Evolutionary conservation across 441 rosid genomes (phyloP), one percentile per base, ranked within the genome.

Genomic region (Gossypium davidsonii): DNA sequence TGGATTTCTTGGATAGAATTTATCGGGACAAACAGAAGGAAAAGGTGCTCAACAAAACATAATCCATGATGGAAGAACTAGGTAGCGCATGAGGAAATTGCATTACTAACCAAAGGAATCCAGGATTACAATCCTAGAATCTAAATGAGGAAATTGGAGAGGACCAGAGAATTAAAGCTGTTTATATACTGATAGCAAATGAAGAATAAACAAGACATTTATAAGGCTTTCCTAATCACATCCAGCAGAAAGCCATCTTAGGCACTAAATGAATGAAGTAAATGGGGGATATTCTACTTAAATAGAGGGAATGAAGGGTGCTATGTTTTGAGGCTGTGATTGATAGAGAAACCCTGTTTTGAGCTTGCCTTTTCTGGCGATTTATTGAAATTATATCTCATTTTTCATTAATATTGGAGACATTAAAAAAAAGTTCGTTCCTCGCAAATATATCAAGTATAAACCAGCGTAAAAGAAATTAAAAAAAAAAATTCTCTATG

Each of bases 331-430:
- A 8, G n/a, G 26, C 68, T 58, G 39, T 34, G 62, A 25, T 23
- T 25, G 74, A 53, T 8, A 72, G 11, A 37, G 5, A 60, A 62
- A 21, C 57, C 61, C 44, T 37, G 39, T 61, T 49, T 73, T 31
- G 63, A 73, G 62, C 62, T 49, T 11, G 63, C 9, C 23, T 73
- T n/a, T 10, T 9, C 61, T n/a, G 6, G 37, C 25, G n/a, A 52
- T 53, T 55, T 56, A 12, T 66, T 18, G 37, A 37, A 48, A 76
- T 34, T 31, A 37, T 21, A 2, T 17, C 28, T 21, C 10, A 0
- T 46, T 52, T 53, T 59, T 31, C 74, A 68, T 51, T 77, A 60
- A 68, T 15, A 61, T 49, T 12, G 44, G 5, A 23, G 70, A 51
- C 62, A 57, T 66, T 23, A 4, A 48, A 3, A 2, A 73, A 31